Percentiles rank a stretch among this genome's conserved stretches.
phyloP scores from a whole-genome alignment of 495 filamentous ascomycete species.

The Astrothelium subdiscretum region DNA sequence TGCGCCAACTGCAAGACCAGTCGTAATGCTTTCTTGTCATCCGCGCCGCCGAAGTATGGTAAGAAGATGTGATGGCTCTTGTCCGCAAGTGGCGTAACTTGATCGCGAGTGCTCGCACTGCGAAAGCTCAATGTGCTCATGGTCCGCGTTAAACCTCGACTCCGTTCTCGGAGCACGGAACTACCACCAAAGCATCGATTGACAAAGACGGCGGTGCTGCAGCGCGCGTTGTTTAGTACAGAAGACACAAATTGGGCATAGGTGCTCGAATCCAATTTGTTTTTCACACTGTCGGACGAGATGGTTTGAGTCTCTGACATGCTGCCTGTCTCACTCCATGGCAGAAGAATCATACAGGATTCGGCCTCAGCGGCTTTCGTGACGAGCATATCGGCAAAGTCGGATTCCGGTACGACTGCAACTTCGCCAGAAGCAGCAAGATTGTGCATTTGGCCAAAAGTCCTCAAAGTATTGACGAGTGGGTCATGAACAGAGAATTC shows the following conservation, averaged over 20 bases:
- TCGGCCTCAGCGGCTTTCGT: slow-evolving; percentile 51
- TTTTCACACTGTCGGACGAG: slow-evolving; percentile 30
- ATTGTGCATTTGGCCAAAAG: slow-evolving; percentile 76
- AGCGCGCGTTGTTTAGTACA: slow-evolving; percentile 46
- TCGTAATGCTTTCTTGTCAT: slow-evolving; percentile 71
- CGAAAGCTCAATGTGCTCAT: slow-evolving; percentile 49
- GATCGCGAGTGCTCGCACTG: slow-evolving; percentile 32
- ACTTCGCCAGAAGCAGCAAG: slow-evolving; percentile 73
- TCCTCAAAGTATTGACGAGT: slow-evolving; percentile 82
- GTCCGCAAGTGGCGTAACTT: slow-evolving; percentile 39
- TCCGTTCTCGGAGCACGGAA: slow-evolving; percentile 23
- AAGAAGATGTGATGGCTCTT: slow-evolving; percentile 78
- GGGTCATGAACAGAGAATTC: slow-evolving; percentile 70
- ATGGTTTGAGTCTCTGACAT: slow-evolving; percentile 44
- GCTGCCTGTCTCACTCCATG: slow-evolving; percentile 80
- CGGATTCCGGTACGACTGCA: slow-evolving; percentile 60
- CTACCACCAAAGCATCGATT: slow-evolving; percentile 57
- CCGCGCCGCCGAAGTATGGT: slow-evolving; percentile 74
- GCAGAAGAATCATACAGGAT: slow-evolving; percentile 75
- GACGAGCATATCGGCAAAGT: slow-evolving; percentile 66
- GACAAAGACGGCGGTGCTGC: slow-evolving; percentile 72
- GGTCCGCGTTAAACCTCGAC: slow-evolving; percentile 32
- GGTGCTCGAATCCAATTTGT: slow-evolving; percentile 18
- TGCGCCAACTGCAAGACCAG: slow-evolving; percentile 71
- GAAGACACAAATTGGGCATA: slow-evolving; percentile 39